Evolutionary conservation across 176 grass and related monocot genomes (phyloP).

Genomic region (Elaeis guineensis): DNA sequence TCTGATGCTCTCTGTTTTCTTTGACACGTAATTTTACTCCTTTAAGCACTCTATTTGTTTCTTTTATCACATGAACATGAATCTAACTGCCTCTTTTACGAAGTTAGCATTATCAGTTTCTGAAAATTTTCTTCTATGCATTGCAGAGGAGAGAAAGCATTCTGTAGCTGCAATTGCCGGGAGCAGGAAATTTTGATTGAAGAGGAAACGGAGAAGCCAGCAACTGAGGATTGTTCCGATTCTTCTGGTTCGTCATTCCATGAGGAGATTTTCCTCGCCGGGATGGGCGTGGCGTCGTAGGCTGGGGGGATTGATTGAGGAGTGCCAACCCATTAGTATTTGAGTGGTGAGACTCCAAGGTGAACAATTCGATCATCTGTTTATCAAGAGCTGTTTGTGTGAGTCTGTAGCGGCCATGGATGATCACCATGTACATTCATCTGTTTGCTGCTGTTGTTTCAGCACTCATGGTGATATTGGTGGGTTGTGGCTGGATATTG

Average conservation of each 20-base stretch:
- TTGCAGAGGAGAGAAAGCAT: slow-evolving; percentile 79
- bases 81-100: too few species aligned
- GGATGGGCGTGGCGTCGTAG: slow-evolving; percentile 61
- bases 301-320: not conserved
- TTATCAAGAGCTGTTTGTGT: slow-evolving; percentile 34
- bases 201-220: slow-evolving; percentile 51
- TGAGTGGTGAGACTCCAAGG: slow-evolving; percentile 19
- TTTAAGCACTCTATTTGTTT: too few species aligned
- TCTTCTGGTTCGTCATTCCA: slow-evolving; percentile 39
- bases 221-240: slow-evolving; percentile 8
- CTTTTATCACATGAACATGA: too few species aligned
- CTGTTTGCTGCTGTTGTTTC: slow-evolving; percentile 14
- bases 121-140: not conserved
- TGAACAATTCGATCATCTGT: slow-evolving; percentile 43
- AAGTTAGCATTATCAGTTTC: too few species aligned
- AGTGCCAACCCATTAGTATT: slow-evolving; percentile 12
- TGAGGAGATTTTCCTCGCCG: slow-evolving; percentile 80
- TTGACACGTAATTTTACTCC: not conserved
- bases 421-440: slow-evolving; percentile 30
- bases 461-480: slow-evolving; percentile 2
- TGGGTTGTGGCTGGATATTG: not conserved
- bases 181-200: slow-evolving; percentile 67
- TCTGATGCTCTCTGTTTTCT: not conserved
- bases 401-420: slow-evolving; percentile 36
- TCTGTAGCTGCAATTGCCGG: slow-evolving; percentile 66